Conservation (phyloP, 768 basidiomycete species). For the Tulasnella sp. region DNA sequence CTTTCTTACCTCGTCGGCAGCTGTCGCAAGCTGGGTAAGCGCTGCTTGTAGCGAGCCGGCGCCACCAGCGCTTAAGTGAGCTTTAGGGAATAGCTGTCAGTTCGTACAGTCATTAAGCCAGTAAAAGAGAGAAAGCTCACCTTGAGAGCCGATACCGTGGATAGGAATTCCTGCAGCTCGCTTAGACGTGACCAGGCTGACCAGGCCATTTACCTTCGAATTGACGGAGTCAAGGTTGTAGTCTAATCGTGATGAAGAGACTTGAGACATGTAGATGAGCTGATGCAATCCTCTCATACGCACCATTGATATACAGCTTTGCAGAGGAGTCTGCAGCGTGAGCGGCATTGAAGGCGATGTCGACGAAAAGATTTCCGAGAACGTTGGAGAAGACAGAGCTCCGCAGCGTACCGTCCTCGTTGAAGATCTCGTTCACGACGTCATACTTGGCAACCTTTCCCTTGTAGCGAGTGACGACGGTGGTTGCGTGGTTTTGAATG, state of each 20-base stretch:
- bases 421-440: conserved; percentile 34
- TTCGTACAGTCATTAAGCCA: not conserved
- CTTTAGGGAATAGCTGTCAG: not conserved
- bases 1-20: not conserved
- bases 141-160: conserved; percentile 10
- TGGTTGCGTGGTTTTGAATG: conserved; percentile 17
- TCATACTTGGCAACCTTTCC: conserved; percentile 12
- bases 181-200: not conserved
- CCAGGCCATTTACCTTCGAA: not conserved
- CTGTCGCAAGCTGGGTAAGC: not conserved
- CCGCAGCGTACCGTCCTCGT: conserved; percentile 39
- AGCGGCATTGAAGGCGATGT: conserved; percentile 41
- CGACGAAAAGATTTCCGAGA: conserved; percentile 37
- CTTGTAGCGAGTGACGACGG: conserved; percentile 11
- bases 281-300: not conserved
- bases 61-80: not conserved
- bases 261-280: not conserved
- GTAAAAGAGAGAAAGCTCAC: not conserved
- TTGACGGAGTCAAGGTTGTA: conserved; percentile 10
- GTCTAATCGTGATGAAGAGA: not conserved
- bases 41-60: not conserved
- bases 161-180: conserved; percentile 1
- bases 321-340: conserved; percentile 39
- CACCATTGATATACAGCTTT: conserved; percentile 7
- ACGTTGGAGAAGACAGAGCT: conserved; percentile 33